Conservation (phyloP, 345 rosid genomes). For the Hevea brasiliensis region DNA sequence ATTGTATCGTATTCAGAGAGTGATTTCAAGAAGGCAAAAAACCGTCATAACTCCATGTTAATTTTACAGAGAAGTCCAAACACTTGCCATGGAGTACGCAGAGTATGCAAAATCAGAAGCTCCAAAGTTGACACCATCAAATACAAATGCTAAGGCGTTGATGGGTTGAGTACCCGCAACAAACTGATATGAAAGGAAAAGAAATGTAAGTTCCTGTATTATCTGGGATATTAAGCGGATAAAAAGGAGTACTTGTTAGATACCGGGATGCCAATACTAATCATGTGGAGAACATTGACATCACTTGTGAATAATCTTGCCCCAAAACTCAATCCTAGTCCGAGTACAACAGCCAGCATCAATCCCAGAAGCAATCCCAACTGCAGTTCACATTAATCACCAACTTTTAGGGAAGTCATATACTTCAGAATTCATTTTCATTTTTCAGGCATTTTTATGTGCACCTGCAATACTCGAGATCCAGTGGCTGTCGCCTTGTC, state of each 20-base stretch:
- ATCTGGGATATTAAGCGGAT: background rate
- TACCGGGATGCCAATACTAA: conserved; percentile 82
- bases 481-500: conserved; percentile 69
- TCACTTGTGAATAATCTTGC: conserved; percentile 72
- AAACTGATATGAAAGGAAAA: conserved; percentile 48
- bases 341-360: conserved; percentile 54
- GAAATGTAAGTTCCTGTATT: conserved; percentile 6
- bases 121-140: conserved; percentile 90
- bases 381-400: conserved; percentile 35
- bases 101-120: conserved; percentile 94
- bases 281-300: conserved; percentile 56
- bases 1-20: too few relatives aligned
- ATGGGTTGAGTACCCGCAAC: conserved; percentile 90
- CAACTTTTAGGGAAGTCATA: conserved; percentile 6
- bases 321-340: conserved; percentile 64
- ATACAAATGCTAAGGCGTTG: conserved; percentile 85
- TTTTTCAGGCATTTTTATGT: background rate
- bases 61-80: background rate
- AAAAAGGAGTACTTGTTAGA: background rate
- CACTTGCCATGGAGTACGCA: conserved; percentile 80
- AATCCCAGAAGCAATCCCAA: conserved; percentile 75
- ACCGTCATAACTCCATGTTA: background rate
- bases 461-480: conserved; percentile 82
- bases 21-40: too few relatives aligned
- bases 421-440: background rate